phyloP scores from a whole-genome alignment of 1,284 basidiomycete genomes.

The Somion occarium region DNA sequence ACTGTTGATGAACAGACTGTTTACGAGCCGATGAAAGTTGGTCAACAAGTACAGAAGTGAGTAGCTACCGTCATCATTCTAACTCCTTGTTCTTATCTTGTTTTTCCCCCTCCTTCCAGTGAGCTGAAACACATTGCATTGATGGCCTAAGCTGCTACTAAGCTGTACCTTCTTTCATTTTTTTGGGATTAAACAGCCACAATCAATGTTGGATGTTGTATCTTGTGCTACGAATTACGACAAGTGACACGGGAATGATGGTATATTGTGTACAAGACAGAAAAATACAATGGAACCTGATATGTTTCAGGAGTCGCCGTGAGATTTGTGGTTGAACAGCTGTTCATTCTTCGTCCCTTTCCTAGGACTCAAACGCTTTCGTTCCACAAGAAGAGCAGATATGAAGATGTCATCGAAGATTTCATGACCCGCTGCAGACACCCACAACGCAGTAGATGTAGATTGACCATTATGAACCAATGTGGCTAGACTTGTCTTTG shows the following conservation, averaged over 20 bases:
- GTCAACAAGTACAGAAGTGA: conserved; percentile 80
- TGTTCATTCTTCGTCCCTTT: conserved; percentile 10
- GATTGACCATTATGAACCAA: neutral
- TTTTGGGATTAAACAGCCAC: neutral
- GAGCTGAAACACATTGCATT: conserved; percentile 81
- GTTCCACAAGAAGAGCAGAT: conserved; percentile 13
- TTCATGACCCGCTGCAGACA: neutral
- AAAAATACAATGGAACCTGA: no score
- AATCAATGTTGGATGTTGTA: no score
- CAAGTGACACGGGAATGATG: no score
- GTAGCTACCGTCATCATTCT: conserved; percentile 28
- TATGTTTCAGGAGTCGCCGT: no score
- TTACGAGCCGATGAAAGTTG: conserved; percentile 81
- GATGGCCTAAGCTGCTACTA: conserved; percentile 37
- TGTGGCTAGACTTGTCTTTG: neutral
- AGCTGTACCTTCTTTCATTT: neutral
- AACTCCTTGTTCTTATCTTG: no score
- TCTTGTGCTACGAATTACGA: no score
- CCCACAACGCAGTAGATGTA: conserved; percentile 5
- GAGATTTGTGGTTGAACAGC: conserved; percentile 7
- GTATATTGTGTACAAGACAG: no score
- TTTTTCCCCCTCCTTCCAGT: conserved; percentile 32
- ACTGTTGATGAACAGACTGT: conserved; percentile 35
- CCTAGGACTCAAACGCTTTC: conserved; percentile 10
- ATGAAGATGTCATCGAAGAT: conserved; percentile 14